phyloP scores from a whole-genome alignment of 345 rosid species.

The Capsella bursapastoris region DNA sequence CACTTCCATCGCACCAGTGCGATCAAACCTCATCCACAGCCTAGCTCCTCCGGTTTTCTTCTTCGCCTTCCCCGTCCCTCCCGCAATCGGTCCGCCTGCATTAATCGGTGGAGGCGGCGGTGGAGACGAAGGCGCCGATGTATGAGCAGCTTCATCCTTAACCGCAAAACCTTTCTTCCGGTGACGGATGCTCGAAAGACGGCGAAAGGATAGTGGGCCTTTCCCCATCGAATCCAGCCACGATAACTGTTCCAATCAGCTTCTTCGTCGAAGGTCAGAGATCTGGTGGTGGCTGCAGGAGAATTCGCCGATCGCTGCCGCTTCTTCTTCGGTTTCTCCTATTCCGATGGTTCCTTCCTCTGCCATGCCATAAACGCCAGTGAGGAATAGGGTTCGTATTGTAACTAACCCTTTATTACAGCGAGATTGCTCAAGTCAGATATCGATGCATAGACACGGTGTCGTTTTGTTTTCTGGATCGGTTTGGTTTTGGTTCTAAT shows the following conservation, averaged over 20 bases:
- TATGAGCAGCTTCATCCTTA: constrained; percentile 21
- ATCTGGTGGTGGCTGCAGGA: constrained; percentile 8
- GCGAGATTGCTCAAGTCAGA: neutral
- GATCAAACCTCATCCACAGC: constrained; percentile 90
- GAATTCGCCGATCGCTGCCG: constrained; percentile 23
- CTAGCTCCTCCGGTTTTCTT: constrained; percentile 90
- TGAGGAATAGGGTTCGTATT: constrained; percentile 30
- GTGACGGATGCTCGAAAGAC: constrained; percentile 52
- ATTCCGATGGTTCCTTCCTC: constrained; percentile 16
- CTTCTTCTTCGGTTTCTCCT: constrained; percentile 22
- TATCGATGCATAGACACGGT: neutral
- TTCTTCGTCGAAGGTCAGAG: neutral
- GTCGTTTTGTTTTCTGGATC: neutral
- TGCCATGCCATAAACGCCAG: constrained; percentile 41
- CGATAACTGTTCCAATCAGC: neutral
- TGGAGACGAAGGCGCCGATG: constrained; percentile 41
- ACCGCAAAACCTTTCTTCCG: constrained; percentile 46
- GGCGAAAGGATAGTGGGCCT: constrained; percentile 51
- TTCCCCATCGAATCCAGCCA: constrained; percentile 53
- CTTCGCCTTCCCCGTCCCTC: constrained; percentile 61
- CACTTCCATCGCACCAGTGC: neutral
- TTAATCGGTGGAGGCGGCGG: constrained; percentile 26
- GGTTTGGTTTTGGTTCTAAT: constrained; percentile 1
- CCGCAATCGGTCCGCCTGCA: constrained; percentile 37
- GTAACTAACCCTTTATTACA: neutral